phyloP scores from a whole-genome alignment of 2,329 filamentous ascomycete species.

The Penicillium thymicola region DNA sequence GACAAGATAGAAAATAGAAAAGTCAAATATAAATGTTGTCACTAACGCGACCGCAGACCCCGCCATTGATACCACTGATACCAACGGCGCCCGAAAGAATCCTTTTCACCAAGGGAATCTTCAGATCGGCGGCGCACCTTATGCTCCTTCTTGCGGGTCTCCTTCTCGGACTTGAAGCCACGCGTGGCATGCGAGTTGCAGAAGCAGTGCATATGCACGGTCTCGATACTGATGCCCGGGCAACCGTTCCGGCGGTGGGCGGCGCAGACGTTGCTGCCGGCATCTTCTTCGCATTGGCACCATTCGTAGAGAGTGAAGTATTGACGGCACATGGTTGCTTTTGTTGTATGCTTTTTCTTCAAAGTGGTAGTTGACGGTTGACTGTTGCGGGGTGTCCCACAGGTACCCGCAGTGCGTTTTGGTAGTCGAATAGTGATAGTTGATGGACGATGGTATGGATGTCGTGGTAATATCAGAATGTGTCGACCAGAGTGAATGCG shows the following conservation, averaged over 20 bases:
- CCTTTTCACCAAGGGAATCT: conserved; percentile 27
- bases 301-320: conserved; percentile 38
- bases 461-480: neutral
- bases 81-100: conserved; percentile 20
- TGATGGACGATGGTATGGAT: neutral
- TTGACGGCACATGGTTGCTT: conserved; percentile 35
- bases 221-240: conserved; percentile 32
- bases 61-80: conserved; percentile 34
- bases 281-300: conserved; percentile 40
- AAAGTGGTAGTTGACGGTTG: neutral
- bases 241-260: conserved; percentile 28
- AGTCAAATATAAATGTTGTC: neutral
- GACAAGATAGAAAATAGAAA: conserved; percentile 3
- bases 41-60: conserved; percentile 22
- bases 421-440: neutral
- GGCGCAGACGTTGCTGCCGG: conserved; percentile 31
- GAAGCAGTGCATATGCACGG: conserved; percentile 41
- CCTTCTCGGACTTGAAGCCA: conserved; percentile 32
- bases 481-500: neutral
- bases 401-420: neutral
- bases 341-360: neutral
- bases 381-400: neutral
- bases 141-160: conserved; percentile 25
- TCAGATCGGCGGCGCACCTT: conserved; percentile 22
- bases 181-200: conserved; percentile 35